These are phyloP conservation scores for Xylaria telfairii DNA, from an alignment of 495 filamentous ascomycete genomes.

Conservation along the genomic window DNA sequence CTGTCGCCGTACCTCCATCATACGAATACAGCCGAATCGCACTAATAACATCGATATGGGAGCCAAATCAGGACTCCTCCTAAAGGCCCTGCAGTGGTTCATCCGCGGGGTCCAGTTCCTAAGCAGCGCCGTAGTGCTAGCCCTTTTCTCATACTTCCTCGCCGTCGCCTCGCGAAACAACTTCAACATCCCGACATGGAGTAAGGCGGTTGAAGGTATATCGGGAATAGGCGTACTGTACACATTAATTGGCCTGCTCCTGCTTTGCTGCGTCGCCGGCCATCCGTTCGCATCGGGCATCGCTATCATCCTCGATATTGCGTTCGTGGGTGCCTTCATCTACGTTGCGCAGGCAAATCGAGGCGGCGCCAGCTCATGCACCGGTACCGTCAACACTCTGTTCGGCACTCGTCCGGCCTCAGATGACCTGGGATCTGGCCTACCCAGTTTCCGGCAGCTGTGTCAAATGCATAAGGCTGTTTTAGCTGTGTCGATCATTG, in stretches of 20 bases:
- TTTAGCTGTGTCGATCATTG: constrained; percentile 79
- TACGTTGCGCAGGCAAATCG: constrained; percentile 67
- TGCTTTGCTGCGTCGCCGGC: constrained; percentile 81
- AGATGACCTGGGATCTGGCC: constrained; percentile 43
- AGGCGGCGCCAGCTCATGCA: constrained; percentile 66
- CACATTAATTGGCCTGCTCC: constrained; percentile 68
- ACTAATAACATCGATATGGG: constrained; percentile 44
- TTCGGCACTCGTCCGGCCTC: constrained; percentile 66
- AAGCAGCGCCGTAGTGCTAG: constrained; percentile 73
- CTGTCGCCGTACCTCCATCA: background rate
- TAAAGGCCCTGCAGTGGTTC: constrained; percentile 67
- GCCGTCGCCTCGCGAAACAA: constrained; percentile 64
- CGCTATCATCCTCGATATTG: constrained; percentile 68
- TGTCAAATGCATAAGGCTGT: constrained; percentile 75
- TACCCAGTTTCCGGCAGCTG: constrained; percentile 60
- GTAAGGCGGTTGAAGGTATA: constrained; percentile 82
- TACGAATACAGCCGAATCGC: constrained; percentile 29
- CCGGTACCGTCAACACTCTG: constrained; percentile 67
- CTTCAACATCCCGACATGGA: constrained; percentile 64
- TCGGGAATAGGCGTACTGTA: constrained; percentile 76
- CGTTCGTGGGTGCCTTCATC: constrained; percentile 64
- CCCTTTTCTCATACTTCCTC: constrained; percentile 80
- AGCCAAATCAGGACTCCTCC: constrained; percentile 57
- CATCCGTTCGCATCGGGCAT: constrained; percentile 69
- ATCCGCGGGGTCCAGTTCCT: constrained; percentile 74